Percentiles rank a stretch among this genome's conserved stretches.
These are phyloP conservation scores for Chrysanthemum lavandulifolium DNA, from an alignment of 129 eudicot genomes.

Conservation along the genomic window DNA sequence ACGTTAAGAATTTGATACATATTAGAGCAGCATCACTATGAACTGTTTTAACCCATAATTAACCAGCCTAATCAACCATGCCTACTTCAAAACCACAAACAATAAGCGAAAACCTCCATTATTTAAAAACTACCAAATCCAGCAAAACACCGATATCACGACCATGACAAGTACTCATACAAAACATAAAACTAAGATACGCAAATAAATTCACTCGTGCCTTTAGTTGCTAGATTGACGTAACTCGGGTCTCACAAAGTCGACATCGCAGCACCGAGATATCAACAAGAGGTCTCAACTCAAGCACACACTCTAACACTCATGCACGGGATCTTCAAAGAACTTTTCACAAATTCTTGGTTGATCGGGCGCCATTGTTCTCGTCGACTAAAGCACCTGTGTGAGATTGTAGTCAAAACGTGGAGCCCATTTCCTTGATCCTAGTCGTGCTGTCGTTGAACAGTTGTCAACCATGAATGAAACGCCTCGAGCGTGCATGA, in stretches of 20 bases:
- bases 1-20: no score
- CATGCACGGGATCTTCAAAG: conserved; percentile 79
- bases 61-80: background rate
- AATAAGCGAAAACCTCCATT: background rate
- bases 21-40: no score
- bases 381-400: conserved; percentile 87
- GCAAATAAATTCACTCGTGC: background rate
- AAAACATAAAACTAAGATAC: background rate
- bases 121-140: conserved; percentile 23
- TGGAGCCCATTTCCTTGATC: no score
- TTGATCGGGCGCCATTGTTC: conserved; percentile 59
- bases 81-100: background rate
- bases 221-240: conserved; percentile 51
- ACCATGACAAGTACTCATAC: conserved; percentile 13
- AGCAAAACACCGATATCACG: background rate
- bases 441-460: no score
- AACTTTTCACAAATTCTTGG: conserved; percentile 71
- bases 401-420: conserved; percentile 77
- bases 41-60: background rate
- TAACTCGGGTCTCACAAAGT: conserved; percentile 89
- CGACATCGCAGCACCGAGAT: conserved; percentile 91
- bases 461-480: no score
- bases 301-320: conserved; percentile 75
- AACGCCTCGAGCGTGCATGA: no score
- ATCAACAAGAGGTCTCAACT: conserved; percentile 88